Percentiles rank a stretch among this genome's conserved stretches.
These are phyloP conservation scores for Silybum marianum DNA, from an alignment of 129 eudicot genomes.

Conservation along the genomic window DNA sequence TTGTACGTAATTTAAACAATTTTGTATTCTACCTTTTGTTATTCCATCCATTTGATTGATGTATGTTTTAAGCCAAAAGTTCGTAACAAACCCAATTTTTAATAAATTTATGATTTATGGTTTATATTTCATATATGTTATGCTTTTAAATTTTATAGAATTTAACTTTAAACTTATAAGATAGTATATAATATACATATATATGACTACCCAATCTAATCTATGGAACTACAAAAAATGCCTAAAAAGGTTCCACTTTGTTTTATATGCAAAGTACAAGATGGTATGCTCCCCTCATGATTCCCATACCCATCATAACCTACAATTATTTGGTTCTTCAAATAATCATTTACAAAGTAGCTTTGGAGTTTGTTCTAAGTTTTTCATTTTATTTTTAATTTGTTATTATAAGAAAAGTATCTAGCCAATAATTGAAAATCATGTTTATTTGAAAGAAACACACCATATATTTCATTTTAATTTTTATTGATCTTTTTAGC, in stretches of 20 bases:
- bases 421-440: neutral
- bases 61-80: neutral
- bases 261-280: conserved; percentile 38
- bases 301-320: conserved; percentile 40
- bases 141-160: too few relatives aligned
- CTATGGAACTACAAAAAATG: conserved; percentile 35
- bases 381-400: neutral
- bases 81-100: neutral
- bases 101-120: neutral
- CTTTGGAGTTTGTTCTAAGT: conserved; percentile 22
- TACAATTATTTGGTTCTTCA: conserved; percentile 18
- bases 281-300: conserved; percentile 34
- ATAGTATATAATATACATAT: neutral
- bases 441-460: neutral
- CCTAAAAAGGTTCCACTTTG: conserved; percentile 39
- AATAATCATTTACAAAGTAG: conserved; percentile 31
- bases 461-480: neutral
- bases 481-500: neutral
- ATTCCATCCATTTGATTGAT: neutral
- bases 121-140: too few relatives aligned
- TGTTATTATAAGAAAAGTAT: neutral
- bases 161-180: neutral
- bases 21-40: neutral
- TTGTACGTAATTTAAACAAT: too few relatives aligned
- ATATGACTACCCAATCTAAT: conserved; percentile 15